Evolutionary conservation across 352 stramenopile species (phyloP).

Genomic region (Phytophthora foliorum): DNA sequence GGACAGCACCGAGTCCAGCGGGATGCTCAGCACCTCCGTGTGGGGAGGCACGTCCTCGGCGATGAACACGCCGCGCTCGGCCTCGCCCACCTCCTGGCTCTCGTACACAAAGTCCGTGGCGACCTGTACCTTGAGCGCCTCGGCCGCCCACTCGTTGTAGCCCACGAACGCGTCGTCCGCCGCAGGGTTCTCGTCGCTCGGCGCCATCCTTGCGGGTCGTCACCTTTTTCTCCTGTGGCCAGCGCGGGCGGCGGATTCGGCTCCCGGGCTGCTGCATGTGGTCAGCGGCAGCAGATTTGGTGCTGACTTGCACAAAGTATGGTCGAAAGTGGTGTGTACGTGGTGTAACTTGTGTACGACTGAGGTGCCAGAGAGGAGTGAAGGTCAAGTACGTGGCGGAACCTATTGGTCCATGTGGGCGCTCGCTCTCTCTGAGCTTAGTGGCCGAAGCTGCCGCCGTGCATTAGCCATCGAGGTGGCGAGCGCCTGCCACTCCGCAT

Average conservation of each 20-base stretch:
- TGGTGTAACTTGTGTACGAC: background rate
- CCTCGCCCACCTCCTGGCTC: slow-evolving; percentile 40
- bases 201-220: slow-evolving; percentile 23
- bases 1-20: slow-evolving; percentile 67
- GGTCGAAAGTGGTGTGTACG: slow-evolving; percentile 5
- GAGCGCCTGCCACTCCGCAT: background rate
- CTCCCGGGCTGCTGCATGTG: slow-evolving; percentile 27
- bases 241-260: slow-evolving; percentile 5
- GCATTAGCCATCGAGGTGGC: slow-evolving; percentile 7
- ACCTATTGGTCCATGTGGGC: background rate
- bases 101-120: slow-evolving; percentile 90
- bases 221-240: slow-evolving; percentile 34
- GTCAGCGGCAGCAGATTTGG: too few species aligned
- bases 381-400: slow-evolving; percentile 18
- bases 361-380: background rate
- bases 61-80: slow-evolving; percentile 82
- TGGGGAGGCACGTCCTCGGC: slow-evolving; percentile 83
- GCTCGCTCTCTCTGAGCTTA: slow-evolving; percentile 17
- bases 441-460: background rate
- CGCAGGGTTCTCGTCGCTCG: slow-evolving; percentile 20
- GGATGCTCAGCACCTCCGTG: slow-evolving; percentile 74
- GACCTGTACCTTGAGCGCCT: slow-evolving; percentile 62
- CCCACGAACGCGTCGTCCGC: slow-evolving; percentile 57
- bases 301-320: slow-evolving; percentile 32
- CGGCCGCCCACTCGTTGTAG: slow-evolving; percentile 81